Evolutionary conservation across 306 rosid genomes (phyloP), one percentile per base, ranked within the genome.

Genomic region (Morella rubra): DNA sequence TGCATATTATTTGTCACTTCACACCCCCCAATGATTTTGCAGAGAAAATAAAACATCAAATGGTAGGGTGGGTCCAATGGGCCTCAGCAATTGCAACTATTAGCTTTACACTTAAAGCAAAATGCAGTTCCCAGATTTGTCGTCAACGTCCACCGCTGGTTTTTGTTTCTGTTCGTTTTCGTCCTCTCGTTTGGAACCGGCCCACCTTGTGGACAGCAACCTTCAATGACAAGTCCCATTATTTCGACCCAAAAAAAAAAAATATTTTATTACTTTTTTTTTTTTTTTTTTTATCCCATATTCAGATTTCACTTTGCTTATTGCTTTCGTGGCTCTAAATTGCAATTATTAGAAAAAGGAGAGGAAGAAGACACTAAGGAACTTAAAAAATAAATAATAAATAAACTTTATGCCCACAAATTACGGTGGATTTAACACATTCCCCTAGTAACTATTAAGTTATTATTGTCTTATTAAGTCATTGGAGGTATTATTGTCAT

Each of bases 91-190:
- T 59, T n/a, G 16, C 15, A 16, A n/a, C 24, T 24, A 19, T 45
- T 18, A 52, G 7, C 24, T 15, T 41, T 14, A 54, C 77, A 58
- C 41, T 7, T 42, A 14, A 58, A 47, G 71, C 73, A 50, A 61
- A 32, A 32, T 19, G 24, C 8, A 9, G 19, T 66, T 37, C 65
- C 16, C 3, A 40, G 54, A 11, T 50, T 50, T 14, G 32, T 76
- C 41, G 67, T 76, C 73, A 75, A 64, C 41, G 60, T 64, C 64
- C 52, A 76, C 52, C 40, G 41, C 49, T 27, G 71, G 9, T 37
- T 47, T 40, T 7, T 16, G 3, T 40, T 10, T 53, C 42, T 50
- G 9, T 52, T 51, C 27, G n/a, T 51, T 51, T 14, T 15, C 18
- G 12, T 5, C 55, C 14, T 11, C 55, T 59, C 24, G 8, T 59